These are phyloP conservation scores for Lindgomyces ingoldianus DNA, from an alignment of 495 filamentous ascomycete species.

Conservation along the genomic window DNA sequence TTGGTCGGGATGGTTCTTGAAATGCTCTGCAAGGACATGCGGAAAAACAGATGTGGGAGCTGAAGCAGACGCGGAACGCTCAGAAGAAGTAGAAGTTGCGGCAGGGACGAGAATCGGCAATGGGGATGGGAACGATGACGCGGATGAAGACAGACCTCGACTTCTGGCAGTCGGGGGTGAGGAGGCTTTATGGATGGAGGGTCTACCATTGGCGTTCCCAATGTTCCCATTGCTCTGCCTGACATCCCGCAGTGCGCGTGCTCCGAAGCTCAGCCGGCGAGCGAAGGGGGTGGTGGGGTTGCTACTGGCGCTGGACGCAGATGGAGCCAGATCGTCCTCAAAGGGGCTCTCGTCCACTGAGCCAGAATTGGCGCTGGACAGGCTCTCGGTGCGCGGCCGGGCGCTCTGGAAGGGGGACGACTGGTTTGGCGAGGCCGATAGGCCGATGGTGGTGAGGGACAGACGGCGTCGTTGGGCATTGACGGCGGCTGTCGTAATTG, in stretches of 20 bases:
- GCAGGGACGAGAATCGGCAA: slow-evolving; percentile 25
- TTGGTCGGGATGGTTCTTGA: slow-evolving; percentile 30
- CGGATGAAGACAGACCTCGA: slow-evolving; percentile 50
- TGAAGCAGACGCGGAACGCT: slow-evolving; percentile 43
- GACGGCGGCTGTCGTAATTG: slow-evolving; percentile 65
- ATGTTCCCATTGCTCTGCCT: slow-evolving; percentile 47
- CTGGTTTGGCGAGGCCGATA: slow-evolving; percentile 73
- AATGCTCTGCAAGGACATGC: slow-evolving; percentile 23
- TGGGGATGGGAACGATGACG: slow-evolving; percentile 28
- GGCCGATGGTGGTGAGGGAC: slow-evolving; percentile 81
- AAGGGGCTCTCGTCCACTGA: slow-evolving; percentile 83
- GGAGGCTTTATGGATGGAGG: slow-evolving; percentile 42
- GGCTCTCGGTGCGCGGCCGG: slow-evolving; percentile 67
- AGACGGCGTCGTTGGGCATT: slow-evolving; percentile 75
- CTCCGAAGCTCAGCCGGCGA: slow-evolving; percentile 88
- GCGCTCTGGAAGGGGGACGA: slow-evolving; percentile 59
- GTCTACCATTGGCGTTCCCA: slow-evolving; percentile 45
- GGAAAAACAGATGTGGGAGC: slow-evolving; percentile 12
- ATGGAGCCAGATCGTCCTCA: slow-evolving; percentile 69
- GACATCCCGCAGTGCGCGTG: slow-evolving; percentile 75
- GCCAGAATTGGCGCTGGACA: slow-evolving; percentile 67
- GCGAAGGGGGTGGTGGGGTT: slow-evolving; percentile 71
- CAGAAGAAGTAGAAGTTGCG: slow-evolving; percentile 49
- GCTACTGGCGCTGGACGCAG: slow-evolving; percentile 25
- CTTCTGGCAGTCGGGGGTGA: slow-evolving; percentile 51